A percentile compares a stretch with the other conserved stretches of the same genome.
Conservation (phyloP, 805 yeast species). For the Starmerella powellii region DNA sequence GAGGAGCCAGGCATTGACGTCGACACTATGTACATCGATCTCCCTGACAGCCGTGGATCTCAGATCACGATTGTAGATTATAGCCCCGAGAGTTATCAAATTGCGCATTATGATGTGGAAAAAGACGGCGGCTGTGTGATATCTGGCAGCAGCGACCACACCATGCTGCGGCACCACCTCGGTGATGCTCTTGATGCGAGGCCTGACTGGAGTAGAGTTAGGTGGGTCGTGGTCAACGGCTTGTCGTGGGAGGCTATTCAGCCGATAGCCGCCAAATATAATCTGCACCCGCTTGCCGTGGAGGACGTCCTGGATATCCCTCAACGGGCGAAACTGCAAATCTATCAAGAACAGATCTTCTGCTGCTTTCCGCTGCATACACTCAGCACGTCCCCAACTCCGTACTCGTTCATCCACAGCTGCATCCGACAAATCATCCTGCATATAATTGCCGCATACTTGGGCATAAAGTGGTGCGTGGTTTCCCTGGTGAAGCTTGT, state of each 20-base stretch:
- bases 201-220: slow-evolving; percentile 40
- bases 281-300: slow-evolving; percentile 43
- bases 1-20: slow-evolving; percentile 54
- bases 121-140: slow-evolving; percentile 26
- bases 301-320: slow-evolving; percentile 56
- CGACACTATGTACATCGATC: slow-evolving; percentile 38
- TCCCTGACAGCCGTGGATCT: slow-evolving; percentile 41
- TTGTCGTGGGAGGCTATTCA: slow-evolving; percentile 50
- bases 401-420: slow-evolving; percentile 4
- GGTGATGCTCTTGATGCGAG: slow-evolving; percentile 26
- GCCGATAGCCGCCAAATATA: slow-evolving; percentile 35
- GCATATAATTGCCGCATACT: not conserved
- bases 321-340: slow-evolving; percentile 46
- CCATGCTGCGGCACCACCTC: slow-evolving; percentile 5
- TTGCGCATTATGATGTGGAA: slow-evolving; percentile 33
- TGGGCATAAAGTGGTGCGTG: not conserved
- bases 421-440: not conserved
- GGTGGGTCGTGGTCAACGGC: slow-evolving; percentile 51
- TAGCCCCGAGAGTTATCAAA: slow-evolving; percentile 34
- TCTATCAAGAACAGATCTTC: slow-evolving; percentile 41
- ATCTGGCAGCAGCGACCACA: slow-evolving; percentile 9
- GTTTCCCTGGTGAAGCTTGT: too few relatives aligned
- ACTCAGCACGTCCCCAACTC: slow-evolving; percentile 30
- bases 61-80: slow-evolving; percentile 45
- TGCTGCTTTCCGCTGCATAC: slow-evolving; percentile 44